Conservation (phyloP, 2,329 filamentous ascomycete species). For the Xylaria multiplex region DNA sequence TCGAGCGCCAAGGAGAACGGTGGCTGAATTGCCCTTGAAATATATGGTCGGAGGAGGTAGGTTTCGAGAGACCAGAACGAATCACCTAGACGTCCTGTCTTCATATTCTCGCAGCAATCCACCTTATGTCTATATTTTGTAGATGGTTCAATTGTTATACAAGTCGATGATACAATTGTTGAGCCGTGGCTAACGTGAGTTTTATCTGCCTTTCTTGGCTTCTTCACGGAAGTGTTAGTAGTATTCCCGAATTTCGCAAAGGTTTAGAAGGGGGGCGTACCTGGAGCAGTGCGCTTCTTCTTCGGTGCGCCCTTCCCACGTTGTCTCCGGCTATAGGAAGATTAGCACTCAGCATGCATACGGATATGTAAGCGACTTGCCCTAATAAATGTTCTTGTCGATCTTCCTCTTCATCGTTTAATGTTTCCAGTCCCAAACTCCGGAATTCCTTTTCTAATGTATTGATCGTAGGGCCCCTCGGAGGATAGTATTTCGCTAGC, state of each 20-base stretch:
- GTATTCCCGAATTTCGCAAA: background rate
- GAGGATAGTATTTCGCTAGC: conserved; percentile 88
- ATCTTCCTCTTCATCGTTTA: conserved; percentile 81
- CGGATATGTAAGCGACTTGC: conserved; percentile 53
- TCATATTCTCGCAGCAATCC: background rate
- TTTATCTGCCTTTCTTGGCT: conserved; percentile 27
- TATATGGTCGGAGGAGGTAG: background rate
- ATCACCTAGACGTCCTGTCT: background rate
- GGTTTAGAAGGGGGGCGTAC: conserved; percentile 32
- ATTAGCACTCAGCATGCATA: conserved; percentile 45
- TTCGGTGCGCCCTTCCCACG: conserved; percentile 89
- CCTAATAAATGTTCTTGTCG: conserved; percentile 78
- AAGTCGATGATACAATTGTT: conserved; percentile 27
- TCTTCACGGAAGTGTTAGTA: conserved; percentile 23
- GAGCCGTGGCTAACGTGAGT: background rate
- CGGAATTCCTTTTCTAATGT: conserved; percentile 79
- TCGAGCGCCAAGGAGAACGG: background rate
- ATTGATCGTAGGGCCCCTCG: conserved; percentile 66
- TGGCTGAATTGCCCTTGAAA: background rate
- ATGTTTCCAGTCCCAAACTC: conserved; percentile 73
- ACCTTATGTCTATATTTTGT: conserved; percentile 10
- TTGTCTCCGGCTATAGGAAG: conserved; percentile 68
- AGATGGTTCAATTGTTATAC: conserved; percentile 27
- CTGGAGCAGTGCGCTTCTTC: conserved; percentile 75
- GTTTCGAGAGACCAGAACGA: background rate